These are phyloP conservation scores for Salix viminalis DNA, from an alignment of 345 rosid species.

Conservation along the genomic window DNA sequence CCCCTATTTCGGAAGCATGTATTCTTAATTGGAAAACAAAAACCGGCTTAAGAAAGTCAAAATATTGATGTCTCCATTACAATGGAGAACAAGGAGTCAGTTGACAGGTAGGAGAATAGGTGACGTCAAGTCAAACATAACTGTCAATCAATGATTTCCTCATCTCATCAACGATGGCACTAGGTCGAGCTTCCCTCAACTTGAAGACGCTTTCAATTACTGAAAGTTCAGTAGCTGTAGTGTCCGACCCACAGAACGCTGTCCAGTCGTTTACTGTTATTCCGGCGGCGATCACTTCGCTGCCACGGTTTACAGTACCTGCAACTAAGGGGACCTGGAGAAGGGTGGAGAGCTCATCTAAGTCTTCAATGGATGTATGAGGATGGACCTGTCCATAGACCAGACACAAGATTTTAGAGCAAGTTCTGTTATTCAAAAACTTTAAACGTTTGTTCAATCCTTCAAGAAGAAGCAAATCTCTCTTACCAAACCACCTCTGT, in stretches of 20 bases:
- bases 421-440: not conserved
- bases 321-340: constrained; percentile 60
- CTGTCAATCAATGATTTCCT: constrained; percentile 84
- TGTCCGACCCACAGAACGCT: constrained; percentile 88
- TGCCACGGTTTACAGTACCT: constrained; percentile 22
- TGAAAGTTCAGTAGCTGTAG: constrained; percentile 83
- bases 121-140: constrained; percentile 38
- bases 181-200: constrained; percentile 85
- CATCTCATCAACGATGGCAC: constrained; percentile 80
- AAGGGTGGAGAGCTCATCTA: constrained; percentile 91
- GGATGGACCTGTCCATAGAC: constrained; percentile 70
- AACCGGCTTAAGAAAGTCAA: not conserved
- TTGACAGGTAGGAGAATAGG: not conserved
- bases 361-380: constrained; percentile 84
- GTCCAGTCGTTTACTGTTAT: constrained; percentile 93
- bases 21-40: not conserved
- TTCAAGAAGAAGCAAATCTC: not conserved
- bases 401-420: not conserved
- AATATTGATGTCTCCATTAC: not conserved
- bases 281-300: constrained; percentile 67
- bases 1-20: not conserved
- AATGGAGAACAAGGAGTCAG: not conserved
- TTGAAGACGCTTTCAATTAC: constrained; percentile 86
- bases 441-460: not conserved
- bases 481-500: constrained; percentile 86